Percentiles rank a stretch among this genome's conserved stretches.
Conservation (phyloP, 2,329 filamentous ascomycete genomes). For the Penicillium sp. region DNA sequence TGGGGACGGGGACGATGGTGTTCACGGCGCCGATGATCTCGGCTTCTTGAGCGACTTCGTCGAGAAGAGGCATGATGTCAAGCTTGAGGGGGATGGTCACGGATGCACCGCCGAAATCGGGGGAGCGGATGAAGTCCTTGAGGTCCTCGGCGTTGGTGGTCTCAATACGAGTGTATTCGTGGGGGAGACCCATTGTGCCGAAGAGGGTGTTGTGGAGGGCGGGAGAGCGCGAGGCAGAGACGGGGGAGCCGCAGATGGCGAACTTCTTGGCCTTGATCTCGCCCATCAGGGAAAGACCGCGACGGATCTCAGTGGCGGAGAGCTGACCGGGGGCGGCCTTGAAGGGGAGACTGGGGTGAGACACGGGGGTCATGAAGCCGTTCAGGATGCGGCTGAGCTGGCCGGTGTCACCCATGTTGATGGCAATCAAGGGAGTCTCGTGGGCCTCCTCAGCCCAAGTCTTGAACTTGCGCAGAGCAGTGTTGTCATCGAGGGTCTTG, state of each 20-base stretch:
- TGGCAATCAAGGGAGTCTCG: conserved; percentile 81
- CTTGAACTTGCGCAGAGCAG: conserved; percentile 79
- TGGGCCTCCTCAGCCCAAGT: conserved; percentile 71
- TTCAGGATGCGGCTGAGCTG: conserved; percentile 91
- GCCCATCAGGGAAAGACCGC: conserved; percentile 75
- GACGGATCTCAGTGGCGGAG: conserved; percentile 84
- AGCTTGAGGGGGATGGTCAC: conserved; percentile 95
- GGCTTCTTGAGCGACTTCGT: conserved; percentile 77
- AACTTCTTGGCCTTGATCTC: conserved; percentile 76
- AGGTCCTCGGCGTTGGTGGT: conserved; percentile 67
- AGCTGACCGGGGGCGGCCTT: conserved; percentile 94
- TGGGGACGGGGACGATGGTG: conserved; percentile 72
- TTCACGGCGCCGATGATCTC: conserved; percentile 89
- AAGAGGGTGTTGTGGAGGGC: conserved; percentile 89
- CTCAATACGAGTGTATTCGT: conserved; percentile 76
- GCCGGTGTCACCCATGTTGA: conserved; percentile 90
- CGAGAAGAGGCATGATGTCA: conserved; percentile 78
- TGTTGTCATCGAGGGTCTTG: conserved; percentile 78
- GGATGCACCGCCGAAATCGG: conserved; percentile 86
- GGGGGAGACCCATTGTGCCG: conserved; percentile 73
- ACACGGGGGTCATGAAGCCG: conserved; percentile 90
- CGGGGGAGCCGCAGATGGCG: conserved; percentile 84
- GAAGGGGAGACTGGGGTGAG: conserved; percentile 84
- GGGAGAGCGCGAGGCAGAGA: conserved; percentile 80
- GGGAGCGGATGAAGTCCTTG: conserved; percentile 64